These are phyloP conservation scores for Vitis rotundifolia DNA, from an alignment of 164 flowering plant genomes.

Conservation along the genomic window DNA sequence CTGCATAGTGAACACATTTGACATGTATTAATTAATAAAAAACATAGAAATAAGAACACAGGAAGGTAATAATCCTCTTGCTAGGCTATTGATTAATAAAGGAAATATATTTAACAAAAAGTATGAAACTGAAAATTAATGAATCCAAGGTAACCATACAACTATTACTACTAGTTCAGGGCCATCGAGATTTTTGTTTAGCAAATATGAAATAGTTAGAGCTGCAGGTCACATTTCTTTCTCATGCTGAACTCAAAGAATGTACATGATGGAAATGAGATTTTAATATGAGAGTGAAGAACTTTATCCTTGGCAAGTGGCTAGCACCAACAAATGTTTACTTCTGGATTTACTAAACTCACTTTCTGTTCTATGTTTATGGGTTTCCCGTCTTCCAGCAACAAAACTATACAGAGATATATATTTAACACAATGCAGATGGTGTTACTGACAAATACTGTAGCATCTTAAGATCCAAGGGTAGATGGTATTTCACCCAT, in stretches of 20 bases:
- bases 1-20: constrained; percentile 41
- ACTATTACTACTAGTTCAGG: neutral
- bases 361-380: too few relatives aligned
- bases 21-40: constrained; percentile 6
- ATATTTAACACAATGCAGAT: neutral
- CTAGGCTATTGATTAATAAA: too few relatives aligned
- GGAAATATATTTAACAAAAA: neutral
- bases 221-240: too few relatives aligned
- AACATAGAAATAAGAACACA: neutral
- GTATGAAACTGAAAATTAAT: neutral
- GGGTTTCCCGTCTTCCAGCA: neutral
- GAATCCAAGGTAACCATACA: neutral
- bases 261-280: too few relatives aligned
- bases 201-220: neutral
- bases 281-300: too few relatives aligned
- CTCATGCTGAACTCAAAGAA: too few relatives aligned
- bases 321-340: too few relatives aligned
- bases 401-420: neutral
- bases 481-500: constrained; percentile 82
- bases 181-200: neutral
- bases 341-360: too few relatives aligned
- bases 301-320: too few relatives aligned
- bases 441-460: constrained; percentile 67
- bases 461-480: constrained; percentile 76
- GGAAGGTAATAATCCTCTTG: neutral